Percentiles rank a stretch among this genome's conserved stretches.
Conservation (phyloP, 257 asterid genomes). For the Verbascum thapsus region DNA sequence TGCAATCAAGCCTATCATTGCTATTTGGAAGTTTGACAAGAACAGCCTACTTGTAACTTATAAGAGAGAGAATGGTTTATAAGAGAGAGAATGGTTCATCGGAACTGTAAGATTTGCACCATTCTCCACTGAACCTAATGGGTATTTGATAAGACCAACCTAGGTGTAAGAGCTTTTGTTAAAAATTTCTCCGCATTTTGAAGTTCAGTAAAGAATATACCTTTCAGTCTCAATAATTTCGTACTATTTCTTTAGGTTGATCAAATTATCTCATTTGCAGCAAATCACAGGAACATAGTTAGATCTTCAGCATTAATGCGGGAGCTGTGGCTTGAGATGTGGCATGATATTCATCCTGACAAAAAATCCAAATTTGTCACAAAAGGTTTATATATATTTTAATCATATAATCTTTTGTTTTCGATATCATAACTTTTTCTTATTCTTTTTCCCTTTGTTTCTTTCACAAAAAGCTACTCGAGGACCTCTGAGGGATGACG, state of each 20-base stretch:
- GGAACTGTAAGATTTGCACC: not conserved
- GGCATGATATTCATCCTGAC: slow-evolving; percentile 97
- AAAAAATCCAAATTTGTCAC: slow-evolving; percentile 79
- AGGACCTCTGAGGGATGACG: slow-evolving; percentile 95
- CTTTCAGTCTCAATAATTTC: slow-evolving; percentile 7
- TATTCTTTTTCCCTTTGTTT: slow-evolving; percentile 6
- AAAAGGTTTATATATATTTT: slow-evolving; percentile 55
- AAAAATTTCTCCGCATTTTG: not conserved
- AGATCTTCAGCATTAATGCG: slow-evolving; percentile 90
- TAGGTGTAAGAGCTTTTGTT: not conserved
- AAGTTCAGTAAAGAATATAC: not conserved
- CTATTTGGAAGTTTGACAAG: slow-evolving; percentile 19
- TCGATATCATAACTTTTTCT: slow-evolving; percentile 10
- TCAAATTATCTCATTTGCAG: slow-evolving; percentile 50
- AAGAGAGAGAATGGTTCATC: slow-evolving; percentile 22
- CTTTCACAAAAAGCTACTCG: slow-evolving; percentile 60
- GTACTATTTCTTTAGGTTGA: slow-evolving; percentile 18
- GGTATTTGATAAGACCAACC: slow-evolving; percentile 8
- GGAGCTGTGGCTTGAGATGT: slow-evolving; percentile 98
- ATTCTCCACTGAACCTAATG: too few relatives aligned
- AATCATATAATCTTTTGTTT: slow-evolving; percentile 18
- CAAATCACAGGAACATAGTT: slow-evolving; percentile 94
- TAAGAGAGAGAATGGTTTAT: too few relatives aligned
- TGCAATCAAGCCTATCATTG: not conserved
- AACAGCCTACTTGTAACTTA: not conserved